Percentiles rank a stretch among this genome's conserved stretches.
Evolutionary conservation across 768 basidiomycete species (phyloP).

Genomic region (Panaeolus cyanescens): DNA sequence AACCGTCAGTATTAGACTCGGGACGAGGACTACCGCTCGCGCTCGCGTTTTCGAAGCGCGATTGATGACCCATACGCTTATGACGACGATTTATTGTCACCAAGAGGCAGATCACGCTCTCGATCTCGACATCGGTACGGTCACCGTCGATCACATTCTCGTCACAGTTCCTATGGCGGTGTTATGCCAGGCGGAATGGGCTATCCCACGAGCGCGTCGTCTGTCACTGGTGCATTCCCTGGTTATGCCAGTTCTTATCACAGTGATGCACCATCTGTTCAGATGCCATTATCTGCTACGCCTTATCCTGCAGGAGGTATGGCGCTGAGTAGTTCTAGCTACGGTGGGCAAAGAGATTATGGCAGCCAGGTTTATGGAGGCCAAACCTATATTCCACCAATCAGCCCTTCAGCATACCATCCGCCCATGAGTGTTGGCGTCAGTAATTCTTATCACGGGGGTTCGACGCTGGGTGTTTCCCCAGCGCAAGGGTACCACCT

Average conservation of each 20-base stretch:
- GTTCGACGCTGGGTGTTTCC: conserved; percentile 27
- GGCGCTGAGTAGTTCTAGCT: conserved; percentile 18
- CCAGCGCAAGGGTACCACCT: conserved; percentile 21
- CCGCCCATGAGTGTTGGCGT: conserved; percentile 23
- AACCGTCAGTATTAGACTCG: conserved; percentile 27
- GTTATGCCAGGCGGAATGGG: conserved; percentile 23
- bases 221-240: conserved; percentile 2
- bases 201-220: conserved; percentile 19
- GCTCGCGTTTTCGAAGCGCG: conserved; percentile 26
- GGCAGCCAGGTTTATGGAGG: conserved; percentile 14
- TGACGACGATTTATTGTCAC: conserved; percentile 33
- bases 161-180: conserved; percentile 32
- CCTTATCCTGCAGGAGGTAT: conserved; percentile 10
- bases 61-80: conserved; percentile 41
- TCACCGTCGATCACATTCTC: conserved; percentile 36
- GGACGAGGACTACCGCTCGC: conserved; percentile 39
- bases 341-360: conserved; percentile 17
- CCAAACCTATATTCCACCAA: not conserved
- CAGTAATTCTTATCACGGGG: conserved; percentile 25
- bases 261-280: conserved; percentile 15
- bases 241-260: conserved; percentile 19
- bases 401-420: conserved; percentile 15
- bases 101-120: conserved; percentile 34
- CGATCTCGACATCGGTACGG: conserved; percentile 29
- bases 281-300: conserved; percentile 26